Evolutionary conservation across 83 land plant genomes (phyloP), one percentile per base, ranked within the genome.

Genomic region (Picea abies): DNA sequence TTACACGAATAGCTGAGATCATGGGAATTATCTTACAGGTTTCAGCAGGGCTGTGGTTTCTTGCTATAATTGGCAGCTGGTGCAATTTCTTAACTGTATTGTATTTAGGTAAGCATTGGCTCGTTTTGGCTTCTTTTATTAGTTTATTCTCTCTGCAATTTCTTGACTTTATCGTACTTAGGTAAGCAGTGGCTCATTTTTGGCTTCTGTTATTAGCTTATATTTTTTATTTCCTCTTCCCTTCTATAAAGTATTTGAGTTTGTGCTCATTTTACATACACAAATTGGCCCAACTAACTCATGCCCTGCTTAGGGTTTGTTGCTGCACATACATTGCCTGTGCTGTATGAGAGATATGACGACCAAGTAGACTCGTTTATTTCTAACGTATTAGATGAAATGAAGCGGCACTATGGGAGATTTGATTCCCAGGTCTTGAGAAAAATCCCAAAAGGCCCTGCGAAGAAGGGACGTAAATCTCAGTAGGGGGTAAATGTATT

Each of bases 381-480:
- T 3, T 90, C 89, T 67, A 93, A 88, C 80, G 93, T 86, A 77
- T 64, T 77, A 73, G 65, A 49, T 64, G 87, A 93, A 85, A 32
- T 87, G 60, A 93, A 91, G 84, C 86, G 87, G 85, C 89, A 89
- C 39, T 93, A 85, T 83, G 88, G 87, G 16, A 85, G 84, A 4
- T 86, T 91, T 83, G 89, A 93, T 84, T 87, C 81, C 2, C 87
- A 87, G 83, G 91, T 88, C 62, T 79, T 90, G 32, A 84, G 89
- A 32, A 90, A 67, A 84, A 86, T 90, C 37, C 94, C 93, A 7
- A 88, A 83, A 63, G 88, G 86, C 52, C 79, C 56, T 23, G 37
- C 86, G 69, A 90, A 78, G 88, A 90, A 78, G 86, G 79, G 79
- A 65, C 87, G 79, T 88, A 91, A 90, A 83, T 78, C 49, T 47